Evolutionary conservation across 371 early-diverging fungal genomes (phyloP), one percentile per base, ranked within the genome.

Genomic region (Mucor lusitanicus): DNA sequence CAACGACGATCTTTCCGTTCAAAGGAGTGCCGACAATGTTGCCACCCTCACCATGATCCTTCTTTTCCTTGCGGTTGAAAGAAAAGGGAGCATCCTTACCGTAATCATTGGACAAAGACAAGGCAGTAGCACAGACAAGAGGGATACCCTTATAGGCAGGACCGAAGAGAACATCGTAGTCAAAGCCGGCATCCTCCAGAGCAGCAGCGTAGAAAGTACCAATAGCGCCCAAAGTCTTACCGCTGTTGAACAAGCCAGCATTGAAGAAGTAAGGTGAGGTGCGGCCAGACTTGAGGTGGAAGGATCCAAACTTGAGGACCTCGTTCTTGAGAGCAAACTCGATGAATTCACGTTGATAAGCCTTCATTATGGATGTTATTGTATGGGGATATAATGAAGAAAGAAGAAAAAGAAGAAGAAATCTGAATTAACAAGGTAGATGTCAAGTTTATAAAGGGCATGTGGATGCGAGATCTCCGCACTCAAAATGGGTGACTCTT

Each of bases 131-230:
- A 28, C 93, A 86, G 3, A 93, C 96, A 17, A 99, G 85, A 12
- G 99, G 98, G 63, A 99, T 94, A 57, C 98, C 99, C 88, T 99
- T 99, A 89, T 99, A 99, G 17, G 99, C 99, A 7, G 99, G 98
- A 13, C 99, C 99, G 83, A 98, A 98, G 56, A 99, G 81, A 46
- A 96, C 89, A 80, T 95, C 94, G 77, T 91, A 95, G 32, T 82
- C 64, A 53, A 95, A 77, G 7, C 74, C 77, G 6, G 80, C 80
- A 76, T 95, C 94, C 35, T 80, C 71, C 33, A 97, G 84, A 19
- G 94, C 93, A 13, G 93, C 88, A 21, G 98, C 96, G 72, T 97
- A 98, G 84, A 88, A 95, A 35, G 85, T 78, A 61, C 98, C 97
- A 55, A 99, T 87, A 70, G 89, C 83, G 58, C 91, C 79, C 44